Evolutionary conservation across 2,329 filamentous ascomycete genomes (phyloP).

Genomic region (Cryphonectria parasitica): DNA sequence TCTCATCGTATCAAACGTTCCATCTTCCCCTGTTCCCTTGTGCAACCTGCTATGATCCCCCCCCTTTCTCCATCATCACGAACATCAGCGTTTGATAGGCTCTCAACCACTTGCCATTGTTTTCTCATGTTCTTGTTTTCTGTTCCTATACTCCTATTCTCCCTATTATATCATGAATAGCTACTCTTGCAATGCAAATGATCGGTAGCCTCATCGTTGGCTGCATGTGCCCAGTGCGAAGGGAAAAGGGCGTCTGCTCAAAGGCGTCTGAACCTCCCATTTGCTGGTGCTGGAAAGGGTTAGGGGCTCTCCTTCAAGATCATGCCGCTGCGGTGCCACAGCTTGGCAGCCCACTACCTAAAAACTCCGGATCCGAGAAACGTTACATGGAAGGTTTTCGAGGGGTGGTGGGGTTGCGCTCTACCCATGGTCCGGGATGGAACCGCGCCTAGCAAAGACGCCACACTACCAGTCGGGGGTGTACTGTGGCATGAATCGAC

Average conservation of each 20-base stretch:
- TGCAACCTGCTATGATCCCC: background rate
- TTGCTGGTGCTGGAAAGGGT: background rate
- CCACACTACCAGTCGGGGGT: background rate
- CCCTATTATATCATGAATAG: too few relatives aligned
- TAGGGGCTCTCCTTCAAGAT: background rate
- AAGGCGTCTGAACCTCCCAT: too few relatives aligned
- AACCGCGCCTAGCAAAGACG: background rate
- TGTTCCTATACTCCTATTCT: too few relatives aligned
- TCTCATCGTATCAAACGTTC: background rate
- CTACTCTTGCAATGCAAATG: too few relatives aligned
- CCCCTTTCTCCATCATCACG: background rate
- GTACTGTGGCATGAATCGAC: background rate
- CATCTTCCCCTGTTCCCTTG: background rate
- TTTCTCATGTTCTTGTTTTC: too few relatives aligned
- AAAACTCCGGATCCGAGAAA: background rate
- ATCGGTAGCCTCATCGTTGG: too few relatives aligned
- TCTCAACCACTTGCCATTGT: too few relatives aligned
- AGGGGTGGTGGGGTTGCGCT: background rate
- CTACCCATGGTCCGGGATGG: background rate
- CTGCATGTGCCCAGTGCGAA: too few relatives aligned
- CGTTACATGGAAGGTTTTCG: conserved; percentile 6
- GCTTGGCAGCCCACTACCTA: background rate
- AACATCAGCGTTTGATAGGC: too few relatives aligned
- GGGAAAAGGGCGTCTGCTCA: too few relatives aligned
- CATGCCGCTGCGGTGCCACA: background rate